Conservation (phyloP, 1,284 basidiomycete species). For the Trichosporon coremiiforme region DNA sequence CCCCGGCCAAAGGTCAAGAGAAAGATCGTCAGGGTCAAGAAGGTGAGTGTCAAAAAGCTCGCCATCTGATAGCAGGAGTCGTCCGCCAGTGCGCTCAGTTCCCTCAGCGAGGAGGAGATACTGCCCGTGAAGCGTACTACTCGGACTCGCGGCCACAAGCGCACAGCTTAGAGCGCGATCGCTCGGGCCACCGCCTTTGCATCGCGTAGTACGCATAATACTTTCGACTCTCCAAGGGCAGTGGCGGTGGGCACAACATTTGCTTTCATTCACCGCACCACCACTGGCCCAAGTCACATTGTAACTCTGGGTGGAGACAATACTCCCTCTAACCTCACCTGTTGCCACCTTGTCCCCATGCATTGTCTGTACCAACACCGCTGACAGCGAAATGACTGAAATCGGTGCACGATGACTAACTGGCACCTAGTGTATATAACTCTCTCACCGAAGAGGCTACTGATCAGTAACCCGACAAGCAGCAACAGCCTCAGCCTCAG, state of each 20-base stretch:
- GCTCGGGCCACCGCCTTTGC: neutral
- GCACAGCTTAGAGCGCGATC: neutral
- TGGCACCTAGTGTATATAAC: neutral
- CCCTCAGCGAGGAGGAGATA: neutral
- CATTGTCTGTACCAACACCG: slow-evolving; percentile 17
- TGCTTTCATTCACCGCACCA: neutral
- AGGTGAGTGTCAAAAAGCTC: neutral
- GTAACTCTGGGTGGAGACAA: neutral
- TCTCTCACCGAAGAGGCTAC: neutral
- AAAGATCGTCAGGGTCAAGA: neutral
- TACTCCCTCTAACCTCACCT: neutral
- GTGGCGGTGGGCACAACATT: neutral
- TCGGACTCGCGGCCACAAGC: neutral
- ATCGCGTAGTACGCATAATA: neutral
- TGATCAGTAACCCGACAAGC: neutral
- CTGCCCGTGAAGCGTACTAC: slow-evolving; percentile 3
- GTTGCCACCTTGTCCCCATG: slow-evolving; percentile 1
- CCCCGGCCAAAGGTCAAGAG: slow-evolving; percentile 8
- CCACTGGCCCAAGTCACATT: neutral
- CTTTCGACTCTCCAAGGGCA: neutral
- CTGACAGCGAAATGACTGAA: neutral
- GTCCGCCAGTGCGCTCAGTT: neutral
- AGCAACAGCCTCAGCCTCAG: neutral
- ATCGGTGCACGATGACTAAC: neutral
- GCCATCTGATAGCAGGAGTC: neutral